These are phyloP conservation scores for Hyphodiscus sp. DNA, from an alignment of 2,329 filamentous ascomycete genomes.

Conservation along the genomic window DNA sequence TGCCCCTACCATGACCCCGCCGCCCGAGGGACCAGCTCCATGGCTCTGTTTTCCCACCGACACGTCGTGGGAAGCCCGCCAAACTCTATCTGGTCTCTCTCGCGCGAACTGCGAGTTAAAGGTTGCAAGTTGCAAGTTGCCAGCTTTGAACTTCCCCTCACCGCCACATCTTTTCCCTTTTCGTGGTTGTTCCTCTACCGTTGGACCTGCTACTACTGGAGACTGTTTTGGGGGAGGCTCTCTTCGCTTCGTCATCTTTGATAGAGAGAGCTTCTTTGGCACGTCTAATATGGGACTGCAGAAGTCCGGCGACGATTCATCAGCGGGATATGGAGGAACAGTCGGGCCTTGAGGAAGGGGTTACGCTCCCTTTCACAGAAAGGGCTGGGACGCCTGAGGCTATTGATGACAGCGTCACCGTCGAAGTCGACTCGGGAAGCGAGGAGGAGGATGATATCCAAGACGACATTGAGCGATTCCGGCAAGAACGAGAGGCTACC, in stretches of 20 bases:
- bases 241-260: no score
- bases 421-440: neutral
- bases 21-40: neutral
- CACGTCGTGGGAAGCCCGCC: neutral
- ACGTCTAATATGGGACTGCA: no score
- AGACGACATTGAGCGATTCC: neutral
- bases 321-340: no score
- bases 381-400: neutral
- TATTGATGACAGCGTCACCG: neutral
- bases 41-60: neutral
- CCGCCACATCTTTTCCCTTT: neutral
- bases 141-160: neutral
- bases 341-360: no score
- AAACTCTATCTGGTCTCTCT: neutral
- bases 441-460: neutral
- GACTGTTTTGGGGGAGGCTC: neutral
- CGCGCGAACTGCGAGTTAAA: neutral
- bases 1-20: neutral
- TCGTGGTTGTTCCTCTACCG: neutral
- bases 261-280: no score
- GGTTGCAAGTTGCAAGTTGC: no score
- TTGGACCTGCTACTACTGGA: neutral
- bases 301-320: no score
- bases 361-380: no score
- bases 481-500: neutral